Conservation (phyloP, 2,329 filamentous ascomycete species). For the Claviceps pusilla region DNA sequence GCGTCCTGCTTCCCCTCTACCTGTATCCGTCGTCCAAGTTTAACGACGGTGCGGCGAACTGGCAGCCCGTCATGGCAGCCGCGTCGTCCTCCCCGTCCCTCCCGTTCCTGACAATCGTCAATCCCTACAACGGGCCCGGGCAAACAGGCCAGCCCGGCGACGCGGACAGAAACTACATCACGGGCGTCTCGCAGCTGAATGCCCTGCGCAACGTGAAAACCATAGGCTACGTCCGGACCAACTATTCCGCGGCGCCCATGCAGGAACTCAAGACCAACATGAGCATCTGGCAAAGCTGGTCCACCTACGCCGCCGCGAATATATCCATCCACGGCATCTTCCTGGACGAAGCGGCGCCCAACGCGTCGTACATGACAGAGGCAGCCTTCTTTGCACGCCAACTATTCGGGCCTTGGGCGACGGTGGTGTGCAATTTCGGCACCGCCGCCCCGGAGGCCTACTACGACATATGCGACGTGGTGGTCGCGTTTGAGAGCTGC, state of each 20-base stretch:
- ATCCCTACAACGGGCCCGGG: constrained; percentile 11
- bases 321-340: constrained; percentile 12
- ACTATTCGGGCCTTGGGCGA: constrained; percentile 5
- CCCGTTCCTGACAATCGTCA: constrained; percentile 10
- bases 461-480: constrained; percentile 13
- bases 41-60: constrained; percentile 11
- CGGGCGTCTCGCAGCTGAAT: constrained; percentile 11
- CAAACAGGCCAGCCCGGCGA: constrained; percentile 8
- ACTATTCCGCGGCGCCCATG: constrained; percentile 8
- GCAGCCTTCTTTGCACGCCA: constrained; percentile 5
- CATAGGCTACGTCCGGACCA: constrained; percentile 12
- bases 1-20: constrained; percentile 11
- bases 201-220: constrained; percentile 9
- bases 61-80: constrained; percentile 10
- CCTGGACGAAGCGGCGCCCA: constrained; percentile 9
- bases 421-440: constrained; percentile 13
- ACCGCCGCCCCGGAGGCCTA: constrained; percentile 5
- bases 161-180: constrained; percentile 11
- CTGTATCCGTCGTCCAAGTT: constrained; percentile 9
- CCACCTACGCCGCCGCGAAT: constrained; percentile 5
- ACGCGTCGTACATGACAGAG: constrained; percentile 9
- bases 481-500: constrained; percentile 13
- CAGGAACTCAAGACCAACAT: constrained; percentile 11
- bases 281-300: constrained; percentile 10
- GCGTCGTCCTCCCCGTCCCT: constrained; percentile 3